Evolutionary conservation across 768 basidiomycete genomes (phyloP).

Genomic region (Hydnomerulius pinastri): DNA sequence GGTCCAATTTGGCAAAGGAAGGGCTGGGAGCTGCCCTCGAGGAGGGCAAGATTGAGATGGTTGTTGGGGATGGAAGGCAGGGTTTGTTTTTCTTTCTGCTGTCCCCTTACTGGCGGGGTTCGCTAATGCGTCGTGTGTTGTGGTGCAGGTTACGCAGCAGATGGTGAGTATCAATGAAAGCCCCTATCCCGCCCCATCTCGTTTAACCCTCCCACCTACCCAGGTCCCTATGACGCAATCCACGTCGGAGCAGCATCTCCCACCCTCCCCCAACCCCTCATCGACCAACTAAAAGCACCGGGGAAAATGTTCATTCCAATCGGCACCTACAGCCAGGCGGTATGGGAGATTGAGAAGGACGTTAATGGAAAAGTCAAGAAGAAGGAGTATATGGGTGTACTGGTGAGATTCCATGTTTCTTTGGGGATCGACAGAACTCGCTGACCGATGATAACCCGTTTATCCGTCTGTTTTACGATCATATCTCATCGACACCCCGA

Average conservation of each 20-base stretch:
- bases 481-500: too few species aligned
- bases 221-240: slow-evolving; percentile 78
- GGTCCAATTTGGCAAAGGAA: slow-evolving; percentile 66
- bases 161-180: slow-evolving; percentile 28
- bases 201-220: background rate
- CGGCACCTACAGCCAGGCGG: slow-evolving; percentile 58
- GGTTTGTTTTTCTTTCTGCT: slow-evolving; percentile 56
- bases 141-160: slow-evolving; percentile 37
- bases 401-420: slow-evolving; percentile 52
- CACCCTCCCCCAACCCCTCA: slow-evolving; percentile 61
- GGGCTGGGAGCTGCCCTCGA: slow-evolving; percentile 59
- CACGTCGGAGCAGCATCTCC: slow-evolving; percentile 95
- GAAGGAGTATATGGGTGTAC: slow-evolving; percentile 77
- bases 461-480: too few species aligned
- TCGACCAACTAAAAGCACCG: slow-evolving; percentile 76
- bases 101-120: too few species aligned
- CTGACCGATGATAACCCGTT: too few species aligned
- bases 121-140: slow-evolving; percentile 1
- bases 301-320: slow-evolving; percentile 94
- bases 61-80: slow-evolving; percentile 78
- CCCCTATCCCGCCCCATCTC: background rate
- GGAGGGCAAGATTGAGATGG: slow-evolving; percentile 56
- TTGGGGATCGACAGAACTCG: too few species aligned
- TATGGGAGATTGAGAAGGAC: slow-evolving; percentile 83
- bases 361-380: slow-evolving; percentile 62